These are phyloP conservation scores for Tuctoria greenei DNA, from an alignment of 176 grass and related monocot genomes.

Conservation along the genomic window DNA sequence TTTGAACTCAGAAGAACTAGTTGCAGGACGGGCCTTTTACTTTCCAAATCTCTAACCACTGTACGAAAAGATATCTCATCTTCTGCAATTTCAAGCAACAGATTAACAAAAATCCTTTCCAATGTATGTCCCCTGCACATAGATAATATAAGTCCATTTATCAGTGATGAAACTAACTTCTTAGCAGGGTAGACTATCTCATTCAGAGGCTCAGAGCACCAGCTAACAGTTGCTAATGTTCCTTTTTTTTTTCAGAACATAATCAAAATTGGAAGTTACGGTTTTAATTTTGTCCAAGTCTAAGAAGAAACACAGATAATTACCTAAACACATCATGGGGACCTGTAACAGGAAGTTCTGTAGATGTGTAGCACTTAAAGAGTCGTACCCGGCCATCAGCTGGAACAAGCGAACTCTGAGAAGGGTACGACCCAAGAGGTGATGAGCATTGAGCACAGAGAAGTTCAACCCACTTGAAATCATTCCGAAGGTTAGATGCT, in stretches of 20 bases:
- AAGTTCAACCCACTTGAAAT: conserved; percentile 70
- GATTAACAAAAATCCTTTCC: conserved; percentile 70
- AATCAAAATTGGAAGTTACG: background rate
- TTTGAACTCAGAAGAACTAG: conserved; percentile 79
- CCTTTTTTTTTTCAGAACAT: conserved; percentile 7
- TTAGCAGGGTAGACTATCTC: background rate
- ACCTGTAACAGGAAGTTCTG: conserved; percentile 44
- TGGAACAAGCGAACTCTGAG: conserved; percentile 31
- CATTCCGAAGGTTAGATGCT: conserved; percentile 64
- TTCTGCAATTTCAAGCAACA: conserved; percentile 77
- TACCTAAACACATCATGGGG: conserved; percentile 76
- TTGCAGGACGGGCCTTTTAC: conserved; percentile 59
- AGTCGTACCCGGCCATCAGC: conserved; percentile 68
- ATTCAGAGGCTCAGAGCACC: conserved; percentile 14
- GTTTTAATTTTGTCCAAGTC: too few relatives aligned
- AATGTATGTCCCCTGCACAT: conserved; percentile 63
- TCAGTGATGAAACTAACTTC: conserved; percentile 19
- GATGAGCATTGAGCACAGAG: conserved; percentile 64
- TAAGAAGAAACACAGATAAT: conserved; percentile 30
- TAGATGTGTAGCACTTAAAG: conserved; percentile 87
- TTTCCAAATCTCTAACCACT: conserved; percentile 78
- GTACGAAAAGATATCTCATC: conserved; percentile 93
- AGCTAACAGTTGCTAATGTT: background rate
- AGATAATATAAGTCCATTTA: conserved; percentile 23
- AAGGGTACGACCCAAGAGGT: conserved; percentile 76